Evolutionary conservation across 768 basidiomycete genomes (phyloP).

Genomic region (Calocybe gangraenosa): DNA sequence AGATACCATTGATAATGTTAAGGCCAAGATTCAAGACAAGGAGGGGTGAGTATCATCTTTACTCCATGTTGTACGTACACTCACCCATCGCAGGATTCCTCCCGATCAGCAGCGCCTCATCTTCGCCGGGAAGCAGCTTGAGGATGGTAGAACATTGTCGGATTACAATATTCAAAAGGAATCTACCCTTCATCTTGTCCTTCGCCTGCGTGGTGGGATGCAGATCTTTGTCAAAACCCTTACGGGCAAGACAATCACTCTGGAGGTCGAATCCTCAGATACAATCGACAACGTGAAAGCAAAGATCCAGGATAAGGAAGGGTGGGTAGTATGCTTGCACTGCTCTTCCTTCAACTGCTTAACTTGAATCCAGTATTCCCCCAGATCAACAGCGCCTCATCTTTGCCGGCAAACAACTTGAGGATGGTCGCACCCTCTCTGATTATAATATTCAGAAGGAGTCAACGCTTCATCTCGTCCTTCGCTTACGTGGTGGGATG

Average conservation of each 20-base stretch:
- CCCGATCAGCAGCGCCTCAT: slow-evolving; percentile 79
- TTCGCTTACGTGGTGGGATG: slow-evolving; percentile 91
- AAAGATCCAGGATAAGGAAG: slow-evolving; percentile 86
- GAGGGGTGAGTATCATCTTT: slow-evolving; percentile 50
- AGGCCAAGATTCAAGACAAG: slow-evolving; percentile 87
- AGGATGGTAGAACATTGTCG: slow-evolving; percentile 74
- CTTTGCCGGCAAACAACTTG: slow-evolving; percentile 94
- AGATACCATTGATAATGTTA: slow-evolving; percentile 68
- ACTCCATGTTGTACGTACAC: not conserved
- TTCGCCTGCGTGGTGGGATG: slow-evolving; percentile 51
- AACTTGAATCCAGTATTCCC: slow-evolving; percentile 45
- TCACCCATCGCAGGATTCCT: slow-evolving; percentile 45
- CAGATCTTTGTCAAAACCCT: slow-evolving; percentile 89
- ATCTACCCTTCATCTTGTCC: slow-evolving; percentile 54
- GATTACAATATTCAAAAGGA: slow-evolving; percentile 70
- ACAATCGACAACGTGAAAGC: slow-evolving; percentile 78
- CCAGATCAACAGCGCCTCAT: slow-evolving; percentile 95
- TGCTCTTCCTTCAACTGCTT: not conserved
- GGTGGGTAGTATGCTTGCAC: slow-evolving; percentile 22
- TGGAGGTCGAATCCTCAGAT: slow-evolving; percentile 78
- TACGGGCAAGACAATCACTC: slow-evolving; percentile 88
- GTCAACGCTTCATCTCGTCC: slow-evolving; percentile 84
- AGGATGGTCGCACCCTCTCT: slow-evolving; percentile 87
- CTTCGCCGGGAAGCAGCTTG: slow-evolving; percentile 81
- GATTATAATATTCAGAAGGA: slow-evolving; percentile 97